phyloP scores from a whole-genome alignment of 1,284 basidiomycete genomes.

The Dichomitus squalens region DNA sequence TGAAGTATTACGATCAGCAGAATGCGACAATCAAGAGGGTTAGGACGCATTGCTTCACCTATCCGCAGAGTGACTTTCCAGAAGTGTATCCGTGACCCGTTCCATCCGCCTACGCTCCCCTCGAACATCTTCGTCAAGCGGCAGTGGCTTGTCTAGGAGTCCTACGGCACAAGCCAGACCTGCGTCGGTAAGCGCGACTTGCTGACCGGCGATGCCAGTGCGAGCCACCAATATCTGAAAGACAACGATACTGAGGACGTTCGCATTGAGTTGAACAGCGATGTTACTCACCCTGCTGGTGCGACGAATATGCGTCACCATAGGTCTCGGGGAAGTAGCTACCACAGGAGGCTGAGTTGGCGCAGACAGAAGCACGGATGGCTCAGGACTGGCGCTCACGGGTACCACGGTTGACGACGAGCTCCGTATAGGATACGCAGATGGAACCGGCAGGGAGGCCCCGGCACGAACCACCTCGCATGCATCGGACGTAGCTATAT shows the following conservation, averaged over 20 bases:
- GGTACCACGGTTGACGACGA: no score
- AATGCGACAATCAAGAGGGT: no score
- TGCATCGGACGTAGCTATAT: no score
- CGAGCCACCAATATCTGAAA: constrained; percentile 6
- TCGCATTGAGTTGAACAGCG: no score
- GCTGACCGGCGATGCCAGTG: constrained; percentile 4
- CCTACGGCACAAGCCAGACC: constrained; percentile 11
- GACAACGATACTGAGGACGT: neutral
- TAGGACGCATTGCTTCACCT: neutral
- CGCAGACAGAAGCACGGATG: neutral
- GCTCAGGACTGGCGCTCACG: neutral
- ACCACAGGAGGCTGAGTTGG: neutral
- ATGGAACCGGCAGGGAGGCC: no score
- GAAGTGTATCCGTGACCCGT: neutral
- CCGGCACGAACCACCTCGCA: no score
- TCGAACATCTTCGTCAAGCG: neutral
- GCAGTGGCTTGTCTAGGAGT: neutral
- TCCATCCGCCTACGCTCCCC: neutral
- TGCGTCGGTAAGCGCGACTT: constrained; percentile 4
- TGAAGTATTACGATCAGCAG: neutral
- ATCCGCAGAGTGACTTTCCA: neutral
- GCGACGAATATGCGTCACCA: neutral
- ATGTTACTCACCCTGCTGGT: neutral
- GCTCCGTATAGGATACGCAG: no score
- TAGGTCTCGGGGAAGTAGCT: neutral